Percentiles rank a stretch among this genome's conserved stretches.
Conservation (phyloP, 805 yeast species). For the Candida caryicola region DNA sequence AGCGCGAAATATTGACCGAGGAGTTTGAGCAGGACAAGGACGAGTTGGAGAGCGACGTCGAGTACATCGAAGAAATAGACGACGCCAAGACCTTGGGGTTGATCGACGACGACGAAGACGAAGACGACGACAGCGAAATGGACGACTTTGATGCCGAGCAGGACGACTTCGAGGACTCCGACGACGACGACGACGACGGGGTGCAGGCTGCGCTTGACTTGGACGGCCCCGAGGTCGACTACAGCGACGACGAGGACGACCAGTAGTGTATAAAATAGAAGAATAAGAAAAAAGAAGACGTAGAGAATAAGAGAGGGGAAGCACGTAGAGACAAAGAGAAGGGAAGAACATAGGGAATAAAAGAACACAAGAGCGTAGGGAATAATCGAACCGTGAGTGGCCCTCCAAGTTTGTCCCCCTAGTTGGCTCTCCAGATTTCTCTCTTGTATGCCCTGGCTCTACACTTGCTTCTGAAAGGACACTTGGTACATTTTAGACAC, state of each 20-base stretch:
- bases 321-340: too few relatives aligned
- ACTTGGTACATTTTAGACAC: too few relatives aligned
- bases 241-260: slow-evolving; percentile 19
- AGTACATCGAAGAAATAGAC: slow-evolving; percentile 67
- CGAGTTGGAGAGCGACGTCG: slow-evolving; percentile 52
- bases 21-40: slow-evolving; percentile 27
- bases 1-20: slow-evolving; percentile 35
- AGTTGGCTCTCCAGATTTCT: too few relatives aligned
- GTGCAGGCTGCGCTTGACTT: slow-evolving; percentile 13
- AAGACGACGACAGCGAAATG: slow-evolving; percentile 15
- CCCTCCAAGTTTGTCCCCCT: too few relatives aligned
- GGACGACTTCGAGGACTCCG: slow-evolving; percentile 14
- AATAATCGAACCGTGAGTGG: too few relatives aligned
- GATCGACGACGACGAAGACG: slow-evolving; percentile 9
- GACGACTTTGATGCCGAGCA: slow-evolving; percentile 6
- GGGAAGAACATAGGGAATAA: too few relatives aligned
- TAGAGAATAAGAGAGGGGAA: too few relatives aligned
- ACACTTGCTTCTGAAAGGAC: too few relatives aligned
- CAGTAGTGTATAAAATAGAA: slow-evolving; percentile 6
- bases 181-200: slow-evolving; percentile 21
- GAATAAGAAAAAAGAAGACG: too few relatives aligned
- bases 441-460: too few relatives aligned
- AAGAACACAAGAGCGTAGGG: too few relatives aligned
- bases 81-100: slow-evolving; percentile 36
- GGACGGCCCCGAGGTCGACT: slow-evolving; percentile 17